These are phyloP conservation scores for Alloteropsis semialata DNA, from an alignment of 176 grass and related monocot species.

Conservation along the genomic window DNA sequence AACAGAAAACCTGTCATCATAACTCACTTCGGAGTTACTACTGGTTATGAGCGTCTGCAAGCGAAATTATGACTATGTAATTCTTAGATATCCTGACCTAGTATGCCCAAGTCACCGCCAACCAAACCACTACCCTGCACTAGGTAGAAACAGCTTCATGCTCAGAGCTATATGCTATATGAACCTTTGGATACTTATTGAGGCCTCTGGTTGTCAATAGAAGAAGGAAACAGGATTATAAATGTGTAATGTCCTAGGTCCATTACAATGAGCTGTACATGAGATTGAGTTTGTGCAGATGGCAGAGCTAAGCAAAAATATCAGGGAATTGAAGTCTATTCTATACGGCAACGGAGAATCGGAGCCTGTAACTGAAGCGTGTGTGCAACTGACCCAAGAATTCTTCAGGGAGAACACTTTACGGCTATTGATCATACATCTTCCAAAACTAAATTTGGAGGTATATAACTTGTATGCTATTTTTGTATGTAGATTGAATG, in stretches of 20 bases:
- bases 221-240: conserved; percentile 9
- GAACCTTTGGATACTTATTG: neutral
- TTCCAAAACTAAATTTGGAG: conserved; percentile 93
- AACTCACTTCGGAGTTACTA: neutral
- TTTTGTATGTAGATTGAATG: neutral
- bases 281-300: conserved; percentile 54
- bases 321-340: conserved; percentile 91
- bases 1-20: neutral
- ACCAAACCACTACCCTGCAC: neutral
- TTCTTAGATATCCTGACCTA: neutral
- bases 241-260: neutral
- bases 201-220: neutral
- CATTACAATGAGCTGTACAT: neutral
- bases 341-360: conserved; percentile 88
- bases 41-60: neutral
- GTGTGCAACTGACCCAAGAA: conserved; percentile 87
- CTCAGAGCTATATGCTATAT: neutral
- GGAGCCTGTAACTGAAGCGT: conserved; percentile 87
- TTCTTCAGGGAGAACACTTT: conserved; percentile 94
- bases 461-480: conserved; percentile 40
- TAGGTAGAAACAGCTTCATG: neutral
- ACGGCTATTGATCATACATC: conserved; percentile 80
- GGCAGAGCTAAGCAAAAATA: conserved; percentile 89
- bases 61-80: neutral
- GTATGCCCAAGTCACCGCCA: neutral